A percentile compares a stretch with the other conserved stretches of the same genome.
These are phyloP conservation scores for Simmondsia chinensis DNA, from an alignment of 148 eudicot genomes.

Conservation along the genomic window DNA sequence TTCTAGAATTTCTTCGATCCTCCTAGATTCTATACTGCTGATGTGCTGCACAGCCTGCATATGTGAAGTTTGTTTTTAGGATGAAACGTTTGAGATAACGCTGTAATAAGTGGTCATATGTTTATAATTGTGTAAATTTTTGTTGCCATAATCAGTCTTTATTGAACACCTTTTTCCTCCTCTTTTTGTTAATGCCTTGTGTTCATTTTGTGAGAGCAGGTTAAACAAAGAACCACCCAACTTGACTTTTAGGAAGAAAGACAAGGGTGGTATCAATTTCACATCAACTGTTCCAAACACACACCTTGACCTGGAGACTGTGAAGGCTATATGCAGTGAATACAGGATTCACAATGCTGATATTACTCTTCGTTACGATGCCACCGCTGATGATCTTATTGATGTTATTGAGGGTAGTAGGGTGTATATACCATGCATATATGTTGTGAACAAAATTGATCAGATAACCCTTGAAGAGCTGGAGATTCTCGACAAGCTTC, in stretches of 20 bases:
- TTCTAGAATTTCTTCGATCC: too few species aligned
- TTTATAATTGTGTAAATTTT: background rate
- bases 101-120: too few species aligned
- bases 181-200: background rate
- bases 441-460: constrained; percentile 91
- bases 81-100: too few species aligned
- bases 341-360: constrained; percentile 97
- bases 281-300: constrained; percentile 91
- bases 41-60: too few species aligned
- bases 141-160: background rate
- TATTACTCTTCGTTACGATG: constrained; percentile 75
- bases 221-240: constrained; percentile 98
- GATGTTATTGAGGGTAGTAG: constrained; percentile 97
- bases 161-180: background rate
- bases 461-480: constrained; percentile 93
- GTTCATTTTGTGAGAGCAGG: constrained; percentile 28
- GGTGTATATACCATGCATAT: constrained; percentile 91
- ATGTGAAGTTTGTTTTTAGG: too few species aligned
- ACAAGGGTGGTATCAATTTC: constrained; percentile 94
- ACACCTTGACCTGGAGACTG: constrained; percentile 88
- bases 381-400: constrained; percentile 97
- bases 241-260: constrained; percentile 84
- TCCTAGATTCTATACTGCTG: too few species aligned
- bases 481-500: constrained; percentile 93
- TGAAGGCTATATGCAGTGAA: constrained; percentile 95